phyloP scores from a whole-genome alignment of 345 rosid species.

The Camelina laxa region DNA sequence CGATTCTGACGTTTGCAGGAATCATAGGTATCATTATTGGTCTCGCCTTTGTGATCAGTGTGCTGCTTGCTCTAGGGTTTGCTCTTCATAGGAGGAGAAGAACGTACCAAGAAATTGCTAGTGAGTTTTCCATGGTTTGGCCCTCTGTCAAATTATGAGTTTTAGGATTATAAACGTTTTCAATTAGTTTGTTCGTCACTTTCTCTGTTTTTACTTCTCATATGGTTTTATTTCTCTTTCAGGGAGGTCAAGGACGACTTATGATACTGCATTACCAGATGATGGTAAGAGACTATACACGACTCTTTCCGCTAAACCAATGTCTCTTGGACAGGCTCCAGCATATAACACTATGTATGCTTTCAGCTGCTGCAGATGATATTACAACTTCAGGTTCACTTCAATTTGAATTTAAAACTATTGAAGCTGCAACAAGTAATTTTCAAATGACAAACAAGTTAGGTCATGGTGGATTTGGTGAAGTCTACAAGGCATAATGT shows the following conservation, averaged over 20 bases:
- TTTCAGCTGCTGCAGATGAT: conserved; percentile 40
- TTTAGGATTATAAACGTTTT: too few species aligned
- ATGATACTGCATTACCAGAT: conserved; percentile 23
- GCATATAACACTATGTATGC: conserved; percentile 8
- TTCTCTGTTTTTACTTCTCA: conserved; percentile 29
- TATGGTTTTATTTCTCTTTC: conserved; percentile 34
- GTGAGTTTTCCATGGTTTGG: conserved; percentile 15
- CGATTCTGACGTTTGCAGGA: too few species aligned
- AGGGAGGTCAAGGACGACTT: conserved; percentile 38
- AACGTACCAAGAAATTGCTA: not conserved
- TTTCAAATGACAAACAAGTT: conserved; percentile 53
- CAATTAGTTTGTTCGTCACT: not conserved
- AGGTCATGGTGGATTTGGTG: conserved; percentile 74
- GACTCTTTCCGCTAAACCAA: not conserved
- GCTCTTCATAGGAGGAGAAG: not conserved
- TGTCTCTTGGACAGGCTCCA: not conserved
- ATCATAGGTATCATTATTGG: not conserved
- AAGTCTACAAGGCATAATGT: conserved; percentile 56
- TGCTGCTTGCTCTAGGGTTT: conserved; percentile 10
- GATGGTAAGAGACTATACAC: conserved; percentile 31
- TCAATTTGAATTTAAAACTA: conserved; percentile 45
- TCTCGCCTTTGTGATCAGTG: not conserved
- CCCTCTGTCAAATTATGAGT: too few species aligned
- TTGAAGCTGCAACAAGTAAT: conserved; percentile 50
- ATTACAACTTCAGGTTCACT: conserved; percentile 45